Evolutionary conservation across 1,284 basidiomycete genomes (phyloP), one percentile per base, ranked within the genome.

Genomic region (Pseudozyma sp.): DNA sequence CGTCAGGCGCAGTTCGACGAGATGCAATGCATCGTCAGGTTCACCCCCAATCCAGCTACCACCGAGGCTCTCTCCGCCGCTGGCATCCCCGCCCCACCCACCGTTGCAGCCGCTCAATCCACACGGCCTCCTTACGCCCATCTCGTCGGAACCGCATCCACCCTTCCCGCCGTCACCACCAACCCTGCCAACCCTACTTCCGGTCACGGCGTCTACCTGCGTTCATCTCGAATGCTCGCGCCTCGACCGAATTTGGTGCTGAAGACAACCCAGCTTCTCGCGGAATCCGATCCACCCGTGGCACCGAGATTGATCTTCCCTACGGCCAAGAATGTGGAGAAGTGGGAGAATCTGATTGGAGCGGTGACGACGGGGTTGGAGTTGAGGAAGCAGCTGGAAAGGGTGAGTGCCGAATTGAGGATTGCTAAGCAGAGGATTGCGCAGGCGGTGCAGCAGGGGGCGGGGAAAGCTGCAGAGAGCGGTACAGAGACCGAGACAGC

Each of bases 291-390:
- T 19, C 81, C 81, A 9, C 70, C 79, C 29, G 65, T 83, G 24
- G 77, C 75, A 1, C 64, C 78, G 1, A 56, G 80, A 6, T 63
- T 84, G 9, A 75, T 81, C 39, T 84, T 81, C 67, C 81, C 83
- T 3, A 84, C 83, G 2, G 64, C 66, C 30, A 62, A 60, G 37
- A 84, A 84, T 34, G 70, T 79, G 13, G 83, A 84, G 45, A 82
- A 80, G 55, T 84, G 83, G 82, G 83, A 84, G 53, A 81, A 80
- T 14, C 69, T 84, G 10, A 50, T 84, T 8, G 83, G 83, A 10
- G 83, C 83, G 5, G 79, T 83, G 8, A 81, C 81, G 33, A 77
- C 77, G 30, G 63, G 77, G 7, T 61, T 84, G 48, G 83, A 84
- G 63, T 68, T 84, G 70, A 72, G 81, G 45, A 81, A 78, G 48